These are phyloP conservation scores for Nasturtium officinale DNA, from an alignment of 345 rosid genomes.

Conservation along the genomic window DNA sequence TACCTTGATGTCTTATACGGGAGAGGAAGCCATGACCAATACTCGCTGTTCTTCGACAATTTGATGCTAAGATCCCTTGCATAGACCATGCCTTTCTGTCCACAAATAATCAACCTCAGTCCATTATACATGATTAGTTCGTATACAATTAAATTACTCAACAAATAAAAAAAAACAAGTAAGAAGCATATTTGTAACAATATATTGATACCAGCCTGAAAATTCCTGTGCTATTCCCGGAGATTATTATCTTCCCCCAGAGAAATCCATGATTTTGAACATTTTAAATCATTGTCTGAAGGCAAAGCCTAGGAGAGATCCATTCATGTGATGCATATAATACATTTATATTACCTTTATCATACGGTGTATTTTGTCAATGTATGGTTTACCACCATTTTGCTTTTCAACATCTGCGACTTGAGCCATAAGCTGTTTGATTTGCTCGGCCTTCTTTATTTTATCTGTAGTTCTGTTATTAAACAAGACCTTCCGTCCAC, in stretches of 20 bases:
- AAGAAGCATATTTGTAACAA: too few relatives aligned
- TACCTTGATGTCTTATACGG: slow-evolving; percentile 37
- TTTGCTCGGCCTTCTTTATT: slow-evolving; percentile 51
- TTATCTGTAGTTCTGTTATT: slow-evolving; percentile 68
- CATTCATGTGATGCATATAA: not conserved
- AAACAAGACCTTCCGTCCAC: slow-evolving; percentile 57
- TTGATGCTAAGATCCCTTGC: slow-evolving; percentile 54
- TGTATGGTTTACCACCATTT: slow-evolving; percentile 65
- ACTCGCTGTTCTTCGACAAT: slow-evolving; percentile 47
- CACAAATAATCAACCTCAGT: not conserved
- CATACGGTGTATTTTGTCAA: slow-evolving; percentile 57
- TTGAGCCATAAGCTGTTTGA: slow-evolving; percentile 57
- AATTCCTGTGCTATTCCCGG: too few relatives aligned
- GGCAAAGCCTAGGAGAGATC: too few relatives aligned
- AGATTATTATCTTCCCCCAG: too few relatives aligned
- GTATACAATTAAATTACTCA: too few relatives aligned
- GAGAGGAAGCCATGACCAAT: slow-evolving; percentile 53
- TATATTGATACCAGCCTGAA: too few relatives aligned
- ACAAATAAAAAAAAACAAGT: too few relatives aligned
- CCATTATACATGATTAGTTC: too few relatives aligned
- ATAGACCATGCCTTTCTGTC: slow-evolving; percentile 56
- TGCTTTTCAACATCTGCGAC: slow-evolving; percentile 45
- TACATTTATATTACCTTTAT: not conserved
- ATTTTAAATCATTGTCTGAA: too few relatives aligned
- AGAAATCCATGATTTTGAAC: too few relatives aligned